Conservation (phyloP, 257 asterid species). For the Nyctanthes arbortristis region DNA sequence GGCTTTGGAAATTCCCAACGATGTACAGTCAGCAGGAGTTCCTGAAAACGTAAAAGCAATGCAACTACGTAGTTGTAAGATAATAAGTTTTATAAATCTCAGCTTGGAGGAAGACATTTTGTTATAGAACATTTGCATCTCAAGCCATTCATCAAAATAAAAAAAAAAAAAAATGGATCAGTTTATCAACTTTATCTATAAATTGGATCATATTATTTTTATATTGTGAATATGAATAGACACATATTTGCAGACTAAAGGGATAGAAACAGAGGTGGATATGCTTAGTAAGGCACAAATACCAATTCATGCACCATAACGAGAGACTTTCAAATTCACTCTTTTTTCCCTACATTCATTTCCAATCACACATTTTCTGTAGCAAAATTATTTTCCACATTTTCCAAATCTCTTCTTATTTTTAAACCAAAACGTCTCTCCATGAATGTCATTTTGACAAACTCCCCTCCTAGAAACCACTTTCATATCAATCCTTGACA, state of each 20-base stretch:
- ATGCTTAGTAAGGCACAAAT: neutral
- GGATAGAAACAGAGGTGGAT: neutral
- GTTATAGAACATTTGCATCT: slow-evolving; percentile 4
- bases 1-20: slow-evolving; percentile 72
- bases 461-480: too few species aligned
- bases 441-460: too few species aligned
- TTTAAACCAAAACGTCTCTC: too few species aligned
- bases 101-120: neutral
- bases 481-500: too few species aligned
- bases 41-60: neutral
- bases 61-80: neutral
- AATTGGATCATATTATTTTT: neutral
- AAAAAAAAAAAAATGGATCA: neutral
- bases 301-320: neutral
- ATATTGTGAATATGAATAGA: neutral
- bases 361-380: too few species aligned
- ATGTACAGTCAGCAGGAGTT: slow-evolving; percentile 34
- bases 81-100: neutral
- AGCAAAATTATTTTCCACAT: too few species aligned
- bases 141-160: neutral
- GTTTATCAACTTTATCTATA: neutral
- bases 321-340: too few species aligned
- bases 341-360: too few species aligned
- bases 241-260: neutral
- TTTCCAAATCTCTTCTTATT: too few species aligned